phyloP scores from a whole-genome alignment of 1,284 basidiomycete genomes.

The Apiotrichum gamsii region DNA sequence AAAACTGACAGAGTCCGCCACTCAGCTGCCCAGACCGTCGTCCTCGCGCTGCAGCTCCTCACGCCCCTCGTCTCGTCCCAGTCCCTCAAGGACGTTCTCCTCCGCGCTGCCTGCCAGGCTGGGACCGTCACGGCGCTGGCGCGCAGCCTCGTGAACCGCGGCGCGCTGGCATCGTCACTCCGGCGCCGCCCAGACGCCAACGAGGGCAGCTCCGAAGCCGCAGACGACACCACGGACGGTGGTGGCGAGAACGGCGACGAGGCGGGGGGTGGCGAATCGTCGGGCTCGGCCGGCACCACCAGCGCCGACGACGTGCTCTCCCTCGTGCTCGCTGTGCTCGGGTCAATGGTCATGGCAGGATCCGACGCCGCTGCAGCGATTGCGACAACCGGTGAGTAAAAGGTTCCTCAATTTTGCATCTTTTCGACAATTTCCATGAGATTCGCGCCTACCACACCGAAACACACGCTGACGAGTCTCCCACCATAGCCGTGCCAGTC shows the following conservation, averaged over 20 bases:
- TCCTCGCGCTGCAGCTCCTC: constrained; percentile 6
- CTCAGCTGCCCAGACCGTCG: constrained; percentile 5
- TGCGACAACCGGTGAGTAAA: background rate
- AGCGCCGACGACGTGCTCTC: constrained; percentile 3
- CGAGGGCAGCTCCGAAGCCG: too few species aligned
- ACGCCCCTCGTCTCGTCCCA: background rate
- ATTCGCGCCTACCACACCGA: too few species aligned
- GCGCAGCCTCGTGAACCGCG: background rate
- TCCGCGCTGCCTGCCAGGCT: background rate
- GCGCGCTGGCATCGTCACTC: background rate
- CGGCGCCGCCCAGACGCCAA: background rate
- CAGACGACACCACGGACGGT: background rate
- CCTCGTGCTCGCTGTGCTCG: constrained; percentile 2
- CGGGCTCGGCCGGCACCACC: too few species aligned
- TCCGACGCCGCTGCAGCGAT: background rate
- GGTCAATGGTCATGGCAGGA: background rate
- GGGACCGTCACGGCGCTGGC: background rate
- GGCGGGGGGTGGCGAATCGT: too few species aligned
- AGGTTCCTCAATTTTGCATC: too few species aligned
- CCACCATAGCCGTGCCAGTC: constrained; percentile 1
- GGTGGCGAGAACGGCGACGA: background rate
- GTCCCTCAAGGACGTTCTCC: background rate
- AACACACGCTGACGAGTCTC: background rate
- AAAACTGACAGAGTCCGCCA: background rate
- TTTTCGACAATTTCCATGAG: too few species aligned